Conservation (phyloP, 2,329 filamentous ascomycete species). For the Aureobasidium sp. region DNA sequence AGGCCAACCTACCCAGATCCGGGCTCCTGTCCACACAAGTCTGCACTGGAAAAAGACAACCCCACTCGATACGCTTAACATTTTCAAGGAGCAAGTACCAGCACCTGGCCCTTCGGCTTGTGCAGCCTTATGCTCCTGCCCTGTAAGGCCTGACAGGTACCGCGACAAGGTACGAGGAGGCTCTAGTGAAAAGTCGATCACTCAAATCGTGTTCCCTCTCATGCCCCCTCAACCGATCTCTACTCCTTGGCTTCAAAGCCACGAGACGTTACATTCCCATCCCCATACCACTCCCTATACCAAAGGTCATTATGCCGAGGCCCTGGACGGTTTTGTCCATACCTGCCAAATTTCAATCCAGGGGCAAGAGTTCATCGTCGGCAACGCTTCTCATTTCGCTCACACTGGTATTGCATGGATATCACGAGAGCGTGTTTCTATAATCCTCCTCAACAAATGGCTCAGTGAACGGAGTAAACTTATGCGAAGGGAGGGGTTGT, state of each 20-base stretch:
- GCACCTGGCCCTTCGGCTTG: neutral
- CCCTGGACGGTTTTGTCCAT: neutral
- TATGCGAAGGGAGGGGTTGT: slow-evolving; percentile 8
- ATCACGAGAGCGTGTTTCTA: slow-evolving; percentile 11
- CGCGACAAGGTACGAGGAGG: neutral
- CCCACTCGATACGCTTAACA: slow-evolving; percentile 10
- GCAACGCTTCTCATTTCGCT: slow-evolving; percentile 10
- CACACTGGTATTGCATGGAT: slow-evolving; percentile 9
- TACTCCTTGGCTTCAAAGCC: neutral
- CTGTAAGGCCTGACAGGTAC: slow-evolving; percentile 1
- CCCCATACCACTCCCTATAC: slow-evolving; percentile 9
- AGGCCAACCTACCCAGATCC: slow-evolving; percentile 10
- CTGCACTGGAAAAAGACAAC: neutral
- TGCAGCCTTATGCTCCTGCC: slow-evolving; percentile 12
- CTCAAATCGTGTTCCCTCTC: neutral
- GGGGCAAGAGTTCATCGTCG: slow-evolving; percentile 14
- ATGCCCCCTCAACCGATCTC: slow-evolving; percentile 3
- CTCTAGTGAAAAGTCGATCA: neutral
- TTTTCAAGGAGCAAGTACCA: neutral
- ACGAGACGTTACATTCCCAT: slow-evolving; percentile 5
- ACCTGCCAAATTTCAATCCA: slow-evolving; percentile 14
- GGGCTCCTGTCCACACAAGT: neutral
- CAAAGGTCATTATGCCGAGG: slow-evolving; percentile 1
- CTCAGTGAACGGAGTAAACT: neutral
- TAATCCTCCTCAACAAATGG: slow-evolving; percentile 9